These are phyloP conservation scores for Kluyveromyces nonfermentans DNA, from an alignment of 805 yeast genomes.

Conservation along the genomic window DNA sequence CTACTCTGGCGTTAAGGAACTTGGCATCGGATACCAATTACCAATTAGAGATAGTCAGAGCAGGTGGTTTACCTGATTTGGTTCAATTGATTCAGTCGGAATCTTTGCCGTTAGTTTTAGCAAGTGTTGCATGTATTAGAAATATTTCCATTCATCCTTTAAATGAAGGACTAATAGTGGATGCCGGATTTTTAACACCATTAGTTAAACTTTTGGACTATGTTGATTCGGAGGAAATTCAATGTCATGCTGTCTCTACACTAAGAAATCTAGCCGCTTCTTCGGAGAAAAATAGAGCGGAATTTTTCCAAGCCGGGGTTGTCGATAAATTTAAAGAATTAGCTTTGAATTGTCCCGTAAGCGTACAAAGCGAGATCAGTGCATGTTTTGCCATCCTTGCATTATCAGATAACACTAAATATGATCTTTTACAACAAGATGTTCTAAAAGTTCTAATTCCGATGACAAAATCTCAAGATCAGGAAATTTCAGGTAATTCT, in stretches of 20 bases:
- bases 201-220: conserved; percentile 76
- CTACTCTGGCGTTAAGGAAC: conserved; percentile 90
- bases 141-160: conserved; percentile 94
- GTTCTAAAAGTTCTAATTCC: conserved; percentile 86
- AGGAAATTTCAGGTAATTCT: conserved; percentile 95
- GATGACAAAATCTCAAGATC: conserved; percentile 74
- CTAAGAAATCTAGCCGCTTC: conserved; percentile 93
- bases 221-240: conserved; percentile 88
- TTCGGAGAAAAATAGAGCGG: conserved; percentile 84
- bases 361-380: conserved; percentile 91
- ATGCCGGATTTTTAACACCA: conserved; percentile 92
- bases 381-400: conserved; percentile 97
- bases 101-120: conserved; percentile 85
- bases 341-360: conserved; percentile 75
- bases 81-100: conserved; percentile 82
- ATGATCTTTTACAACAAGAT: conserved; percentile 71
- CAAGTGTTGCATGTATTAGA: conserved; percentile 97
- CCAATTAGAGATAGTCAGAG: conserved; percentile 90
- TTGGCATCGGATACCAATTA: conserved; percentile 93
- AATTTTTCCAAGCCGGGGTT: conserved; percentile 90
- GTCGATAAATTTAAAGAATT: conserved; percentile 86
- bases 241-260: conserved; percentile 96
- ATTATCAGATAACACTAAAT: conserved; percentile 87
- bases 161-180: conserved; percentile 91
- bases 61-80: conserved; percentile 90